Evolutionary conservation across 2,329 filamentous ascomycete species (phyloP).

Genomic region (Penicillium aurantiogriseum): DNA sequence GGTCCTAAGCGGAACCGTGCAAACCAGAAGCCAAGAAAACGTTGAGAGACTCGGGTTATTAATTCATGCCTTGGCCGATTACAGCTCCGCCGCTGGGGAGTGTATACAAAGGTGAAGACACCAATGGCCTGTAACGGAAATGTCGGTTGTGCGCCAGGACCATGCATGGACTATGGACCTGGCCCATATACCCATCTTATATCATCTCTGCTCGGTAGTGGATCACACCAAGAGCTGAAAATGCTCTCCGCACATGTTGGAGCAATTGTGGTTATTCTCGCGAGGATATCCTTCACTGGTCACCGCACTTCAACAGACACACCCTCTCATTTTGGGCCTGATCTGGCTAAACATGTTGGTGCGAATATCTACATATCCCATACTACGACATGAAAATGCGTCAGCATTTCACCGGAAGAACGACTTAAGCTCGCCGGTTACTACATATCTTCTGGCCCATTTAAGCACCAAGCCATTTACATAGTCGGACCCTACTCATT

Average conservation of each 20-base stretch:
- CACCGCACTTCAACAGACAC: background rate
- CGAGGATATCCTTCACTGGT: background rate
- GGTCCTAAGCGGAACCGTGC: slow-evolving; percentile 29
- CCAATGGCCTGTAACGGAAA: background rate
- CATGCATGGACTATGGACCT: background rate
- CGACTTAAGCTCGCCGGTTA: background rate
- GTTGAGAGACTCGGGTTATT: slow-evolving; percentile 20
- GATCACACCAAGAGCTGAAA: background rate
- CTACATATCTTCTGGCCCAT: background rate
- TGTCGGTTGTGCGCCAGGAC: no score
- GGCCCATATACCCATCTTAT: background rate
- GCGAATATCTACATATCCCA: background rate
- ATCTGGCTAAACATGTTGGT: background rate
- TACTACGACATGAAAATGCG: background rate
- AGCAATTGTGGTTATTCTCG: background rate
- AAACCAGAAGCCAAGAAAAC: slow-evolving; percentile 30
- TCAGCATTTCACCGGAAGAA: background rate
- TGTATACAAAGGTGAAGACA: background rate
- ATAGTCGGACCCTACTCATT: background rate
- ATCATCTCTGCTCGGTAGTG: background rate
- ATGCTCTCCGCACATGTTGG: background rate
- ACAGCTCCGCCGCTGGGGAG: background rate
- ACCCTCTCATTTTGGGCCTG: no score
- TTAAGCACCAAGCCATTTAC: background rate
- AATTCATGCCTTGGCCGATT: background rate